phyloP scores from a whole-genome alignment of 495 filamentous ascomycete species.

The Hypomontagnella monticulosa region DNA sequence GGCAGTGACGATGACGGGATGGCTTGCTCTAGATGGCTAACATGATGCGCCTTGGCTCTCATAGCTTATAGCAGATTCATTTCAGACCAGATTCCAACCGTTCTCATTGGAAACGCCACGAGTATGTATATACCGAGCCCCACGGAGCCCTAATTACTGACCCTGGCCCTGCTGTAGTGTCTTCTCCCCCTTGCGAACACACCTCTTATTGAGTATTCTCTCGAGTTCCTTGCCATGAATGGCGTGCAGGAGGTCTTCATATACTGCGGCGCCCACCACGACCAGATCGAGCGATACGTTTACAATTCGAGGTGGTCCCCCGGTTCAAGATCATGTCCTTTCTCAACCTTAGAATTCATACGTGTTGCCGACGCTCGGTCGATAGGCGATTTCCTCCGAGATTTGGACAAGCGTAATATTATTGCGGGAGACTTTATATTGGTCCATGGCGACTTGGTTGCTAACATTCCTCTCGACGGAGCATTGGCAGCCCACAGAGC shows the following conservation, averaged over 20 bases:
- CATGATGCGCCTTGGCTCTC: constrained; percentile 24
- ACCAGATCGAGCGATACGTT: constrained; percentile 88
- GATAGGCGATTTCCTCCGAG: constrained; percentile 93
- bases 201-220: constrained; percentile 95
- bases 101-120: constrained; percentile 90
- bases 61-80: constrained; percentile 88
- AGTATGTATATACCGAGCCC: constrained; percentile 60
- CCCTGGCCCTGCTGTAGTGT: constrained; percentile 65
- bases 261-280: constrained; percentile 90
- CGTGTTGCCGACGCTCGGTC: constrained; percentile 83
- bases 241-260: constrained; percentile 92
- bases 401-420: constrained; percentile 85
- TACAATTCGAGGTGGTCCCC: constrained; percentile 58
- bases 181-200: constrained; percentile 92
- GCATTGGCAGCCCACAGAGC: constrained; percentile 82
- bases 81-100: constrained; percentile 88
- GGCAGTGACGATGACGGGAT: constrained; percentile 14
- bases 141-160: constrained; percentile 22
- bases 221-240: constrained; percentile 94
- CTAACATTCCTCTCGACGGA: constrained; percentile 83
- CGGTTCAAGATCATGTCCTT: constrained; percentile 74
- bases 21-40: constrained; percentile 20
- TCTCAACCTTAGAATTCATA: constrained; percentile 83
- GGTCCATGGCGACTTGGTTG: constrained; percentile 93
- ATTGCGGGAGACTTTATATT: constrained; percentile 92